Evolutionary conservation across 331 rosid species (phyloP).

Genomic region (Quercus tomentella): DNA sequence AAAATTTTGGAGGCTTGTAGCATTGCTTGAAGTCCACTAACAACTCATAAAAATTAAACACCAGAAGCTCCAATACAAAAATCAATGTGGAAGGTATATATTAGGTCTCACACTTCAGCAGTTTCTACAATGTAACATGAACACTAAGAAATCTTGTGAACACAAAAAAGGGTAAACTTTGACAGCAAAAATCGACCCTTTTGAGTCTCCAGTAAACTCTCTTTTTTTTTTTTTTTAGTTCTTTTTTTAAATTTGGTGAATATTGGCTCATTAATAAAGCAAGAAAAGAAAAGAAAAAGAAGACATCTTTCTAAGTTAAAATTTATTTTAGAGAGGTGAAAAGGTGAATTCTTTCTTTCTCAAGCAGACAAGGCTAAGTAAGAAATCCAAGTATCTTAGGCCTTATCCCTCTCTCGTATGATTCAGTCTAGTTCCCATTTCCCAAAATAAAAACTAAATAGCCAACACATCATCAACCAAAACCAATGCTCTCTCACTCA

Average conservation of each 20-base stretch:
- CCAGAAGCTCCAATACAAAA: not conserved
- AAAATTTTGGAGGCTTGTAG: not conserved
- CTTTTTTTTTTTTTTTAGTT: not conserved
- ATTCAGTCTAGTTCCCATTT: too few species aligned
- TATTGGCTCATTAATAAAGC: not conserved
- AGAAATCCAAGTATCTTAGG: too few species aligned
- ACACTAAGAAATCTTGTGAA: not conserved
- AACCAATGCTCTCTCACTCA: too few species aligned
- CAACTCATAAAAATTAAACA: not conserved
- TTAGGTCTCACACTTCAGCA: not conserved
- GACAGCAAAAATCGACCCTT: not conserved
- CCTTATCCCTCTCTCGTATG: too few species aligned
- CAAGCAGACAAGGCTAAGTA: too few species aligned
- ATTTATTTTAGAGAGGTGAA: too few species aligned
- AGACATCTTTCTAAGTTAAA: too few species aligned
- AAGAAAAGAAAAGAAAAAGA: too few species aligned
- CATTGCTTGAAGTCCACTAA: not conserved
- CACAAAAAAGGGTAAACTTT: not conserved
- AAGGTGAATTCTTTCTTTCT: too few species aligned
- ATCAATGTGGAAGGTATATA: not conserved
- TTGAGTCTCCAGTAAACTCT: not conserved
- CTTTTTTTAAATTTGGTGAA: not conserved
- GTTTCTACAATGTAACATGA: not conserved
- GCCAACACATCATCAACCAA: too few species aligned
- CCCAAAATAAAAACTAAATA: too few species aligned